phyloP scores from a whole-genome alignment of 75 land plant species.

The Pinus taeda region DNA sequence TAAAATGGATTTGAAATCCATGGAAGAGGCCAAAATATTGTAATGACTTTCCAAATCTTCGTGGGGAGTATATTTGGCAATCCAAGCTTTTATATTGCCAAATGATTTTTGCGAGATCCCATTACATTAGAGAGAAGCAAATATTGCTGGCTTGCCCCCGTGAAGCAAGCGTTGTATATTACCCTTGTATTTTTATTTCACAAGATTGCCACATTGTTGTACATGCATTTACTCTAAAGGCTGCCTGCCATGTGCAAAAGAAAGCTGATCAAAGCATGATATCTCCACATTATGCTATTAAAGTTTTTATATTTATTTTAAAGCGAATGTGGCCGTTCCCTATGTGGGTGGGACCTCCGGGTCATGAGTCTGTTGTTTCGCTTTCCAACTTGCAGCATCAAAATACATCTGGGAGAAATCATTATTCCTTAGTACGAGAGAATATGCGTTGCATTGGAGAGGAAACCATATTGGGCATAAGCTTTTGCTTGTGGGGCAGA shows the following conservation, averaged over 20 bases:
- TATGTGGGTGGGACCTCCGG: conserved; percentile 1
- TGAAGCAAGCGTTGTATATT: not conserved
- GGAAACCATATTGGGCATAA: not conserved
- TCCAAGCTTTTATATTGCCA: not conserved
- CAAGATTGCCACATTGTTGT: not conserved
- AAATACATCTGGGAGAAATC: too few relatives aligned
- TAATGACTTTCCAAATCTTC: not conserved
- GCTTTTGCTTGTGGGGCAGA: conserved; percentile 9
- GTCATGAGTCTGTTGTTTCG: not conserved
- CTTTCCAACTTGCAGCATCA: conserved; percentile 1
- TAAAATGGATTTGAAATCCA: not conserved
- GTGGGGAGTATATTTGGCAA: not conserved
- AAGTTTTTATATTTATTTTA: not conserved
- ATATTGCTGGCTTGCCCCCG: not conserved
- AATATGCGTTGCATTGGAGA: not conserved
- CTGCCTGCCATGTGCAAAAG: conserved; percentile 12
- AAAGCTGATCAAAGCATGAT: conserved; percentile 3
- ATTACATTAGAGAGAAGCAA: not conserved
- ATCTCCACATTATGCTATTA: not conserved
- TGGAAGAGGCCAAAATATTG: not conserved
- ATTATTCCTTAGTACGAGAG: not conserved
- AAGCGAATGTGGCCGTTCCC: not conserved
- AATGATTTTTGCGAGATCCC: not conserved
- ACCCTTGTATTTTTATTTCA: not conserved
- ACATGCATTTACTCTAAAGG: conserved; percentile 1